Evolutionary conservation across 192 early-diverging fungal genomes (phyloP), one percentile per base, ranked within the genome.

Genomic region (Linnemannia zychae): DNA sequence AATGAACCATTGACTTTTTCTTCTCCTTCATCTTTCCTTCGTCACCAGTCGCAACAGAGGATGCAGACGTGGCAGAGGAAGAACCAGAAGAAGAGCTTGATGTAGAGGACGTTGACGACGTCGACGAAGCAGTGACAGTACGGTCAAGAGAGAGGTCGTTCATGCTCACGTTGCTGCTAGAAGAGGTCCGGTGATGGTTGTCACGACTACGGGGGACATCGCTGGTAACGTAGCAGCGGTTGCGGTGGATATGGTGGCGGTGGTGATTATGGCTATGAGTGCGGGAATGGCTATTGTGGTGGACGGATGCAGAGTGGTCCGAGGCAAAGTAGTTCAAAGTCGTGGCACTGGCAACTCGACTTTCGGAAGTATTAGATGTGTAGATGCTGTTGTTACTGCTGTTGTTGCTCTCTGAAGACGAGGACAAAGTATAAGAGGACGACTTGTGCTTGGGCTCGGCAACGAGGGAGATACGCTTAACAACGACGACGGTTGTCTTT

Each of bases 401-500:
- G 33, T 15, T 38, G 52, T 57, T 57, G 22, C 17, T 22, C 49
- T 16, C 17, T n/a, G 6, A 31, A 31, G 57, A 63, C 57, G 24
- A 48, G 0, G 65, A 66, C 6, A 69, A 46, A 44, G 50, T 4
- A n/a, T 50, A 47, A n/a, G 28, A 0, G 50, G 69, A 60, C 28
- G 69, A 40, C 52, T 69, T 52, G 20, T 46, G 47, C 72, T 74
- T 80, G 48, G 72, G 72, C 46, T 80, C 78, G 15, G 78, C 78
- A 1, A 38, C 48, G 0, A 80, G 72, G 17, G 78, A 73, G 72
- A 80, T 80, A 24, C 78, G 78, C 34, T 72, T 72, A 34, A 80
- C 47, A 46, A 80, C 66, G 40, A 74, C 49, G 47, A 80, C 18
- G 38, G 78, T 60, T 9, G 72, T n/a, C 47, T 74, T n/a, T 36